A percentile compares a stretch with the other conserved stretches of the same genome.
These are phyloP conservation scores for Lodderomyces beijingensis DNA, from an alignment of 1,139 yeast genomes.

Conservation along the genomic window DNA sequence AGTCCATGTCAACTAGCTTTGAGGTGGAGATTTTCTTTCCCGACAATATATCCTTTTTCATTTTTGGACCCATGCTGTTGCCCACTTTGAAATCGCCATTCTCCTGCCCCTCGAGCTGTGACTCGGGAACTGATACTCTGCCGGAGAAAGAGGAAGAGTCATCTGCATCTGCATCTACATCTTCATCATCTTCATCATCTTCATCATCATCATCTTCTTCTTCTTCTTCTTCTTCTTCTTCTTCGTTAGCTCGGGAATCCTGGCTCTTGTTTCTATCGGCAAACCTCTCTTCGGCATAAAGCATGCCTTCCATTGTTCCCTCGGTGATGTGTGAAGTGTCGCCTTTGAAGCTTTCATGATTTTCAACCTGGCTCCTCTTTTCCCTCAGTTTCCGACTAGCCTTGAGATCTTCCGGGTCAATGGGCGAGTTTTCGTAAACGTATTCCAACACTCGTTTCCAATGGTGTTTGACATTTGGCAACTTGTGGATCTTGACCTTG, in stretches of 20 bases:
- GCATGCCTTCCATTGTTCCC: conserved; percentile 34
- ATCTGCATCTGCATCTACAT: conserved; percentile 11
- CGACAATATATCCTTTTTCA: neutral
- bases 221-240: conserved; percentile 6
- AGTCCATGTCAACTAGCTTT: conserved; percentile 17
- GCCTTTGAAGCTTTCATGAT: conserved; percentile 39
- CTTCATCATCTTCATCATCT: conserved; percentile 1
- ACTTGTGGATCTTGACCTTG: conserved; percentile 23
- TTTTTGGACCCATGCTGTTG: neutral
- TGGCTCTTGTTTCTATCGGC: conserved; percentile 15
- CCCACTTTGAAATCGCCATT: neutral
- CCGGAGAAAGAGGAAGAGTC: conserved; percentile 8
- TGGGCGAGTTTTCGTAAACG: conserved; percentile 30
- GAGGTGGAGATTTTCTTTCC: too few relatives aligned
- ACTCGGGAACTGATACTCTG: too few relatives aligned
- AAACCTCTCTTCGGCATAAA: conserved; percentile 36
- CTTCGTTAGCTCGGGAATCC: conserved; percentile 7
- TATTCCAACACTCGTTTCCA: conserved; percentile 33
- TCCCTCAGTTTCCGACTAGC: conserved; percentile 30
- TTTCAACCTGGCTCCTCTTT: conserved; percentile 22
- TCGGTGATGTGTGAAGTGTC: conserved; percentile 40
- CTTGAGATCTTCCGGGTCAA: conserved; percentile 31
- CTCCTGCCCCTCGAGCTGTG: neutral
- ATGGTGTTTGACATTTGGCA: conserved; percentile 25
- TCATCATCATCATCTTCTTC: conserved; percentile 4